Evolutionary conservation across 1,284 basidiomycete species (phyloP), one percentile per base, ranked within the genome.

Genomic region (Rhizoctonia solani): DNA sequence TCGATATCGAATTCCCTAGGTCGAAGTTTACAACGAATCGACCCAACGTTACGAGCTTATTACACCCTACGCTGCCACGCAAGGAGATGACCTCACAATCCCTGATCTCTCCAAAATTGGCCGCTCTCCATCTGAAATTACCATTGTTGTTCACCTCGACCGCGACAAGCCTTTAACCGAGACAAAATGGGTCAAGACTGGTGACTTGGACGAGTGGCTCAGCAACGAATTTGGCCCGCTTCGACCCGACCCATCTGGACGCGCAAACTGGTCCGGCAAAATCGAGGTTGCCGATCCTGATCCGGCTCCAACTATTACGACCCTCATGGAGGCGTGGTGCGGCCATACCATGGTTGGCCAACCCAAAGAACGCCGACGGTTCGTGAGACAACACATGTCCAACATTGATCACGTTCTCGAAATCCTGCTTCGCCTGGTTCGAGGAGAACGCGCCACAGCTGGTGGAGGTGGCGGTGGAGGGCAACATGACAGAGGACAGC

Each of bases 151-250:
- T 29, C 85, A 91, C 76, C 83, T 98, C 66, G 95, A 98, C 77
- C 90, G 86, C 67, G 86, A 86, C 44, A 87, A 90, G 68, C 95
- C 95, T 0, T 79, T 98, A 30, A 94, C 92, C 8, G 95, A 98
- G 76, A 92, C 95, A 1, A 90, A 92, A 75, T 99, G 96, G 96
- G 91, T 95, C 50, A 93, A 93, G 76, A 91, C 90, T 2, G 95
- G 95, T 49, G 92, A 95, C 75, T 85, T 96, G 19, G 90, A 95
- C 72, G 93, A 95, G 54, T 97, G 94, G 92, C 80, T 98, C 69
- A 87, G 87, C 74, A 91, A 87, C 74, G 92, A 92, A 83, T 93
- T 90, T 77, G 92, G 87, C 1, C 83, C 88, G 29, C 87, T 88
- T 32, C 69, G 74, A 39, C 72, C 71, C 29, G 71, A 72, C 54